phyloP scores from a whole-genome alignment of 306 rosid species.

The Luffa acutangula region DNA sequence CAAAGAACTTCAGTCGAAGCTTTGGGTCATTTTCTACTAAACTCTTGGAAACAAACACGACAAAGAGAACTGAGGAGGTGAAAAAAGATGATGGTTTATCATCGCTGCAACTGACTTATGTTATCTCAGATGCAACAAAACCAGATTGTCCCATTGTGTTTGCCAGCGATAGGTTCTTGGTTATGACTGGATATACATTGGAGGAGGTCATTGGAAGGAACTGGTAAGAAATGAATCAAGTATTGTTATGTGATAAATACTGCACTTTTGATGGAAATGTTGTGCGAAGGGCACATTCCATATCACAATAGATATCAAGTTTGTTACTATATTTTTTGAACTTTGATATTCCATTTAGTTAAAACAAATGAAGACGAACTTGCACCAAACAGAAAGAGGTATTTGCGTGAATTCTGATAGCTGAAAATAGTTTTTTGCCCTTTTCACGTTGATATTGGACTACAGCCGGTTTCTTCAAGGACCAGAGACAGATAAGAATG shows the following conservation, averaged over 20 bases:
- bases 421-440: not conserved
- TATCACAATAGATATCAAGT: not conserved
- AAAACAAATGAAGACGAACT: not conserved
- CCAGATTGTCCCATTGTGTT: conserved; percentile 86
- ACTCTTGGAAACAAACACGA: conserved; percentile 40
- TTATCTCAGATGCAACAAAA: conserved; percentile 84
- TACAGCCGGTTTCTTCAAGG: conserved; percentile 99
- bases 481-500: conserved; percentile 63
- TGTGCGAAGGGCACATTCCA: not conserved
- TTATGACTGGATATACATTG: conserved; percentile 79
- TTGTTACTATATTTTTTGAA: not conserved
- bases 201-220: conserved; percentile 84
- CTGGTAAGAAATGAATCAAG: conserved; percentile 40
- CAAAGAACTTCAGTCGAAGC: conserved; percentile 1
- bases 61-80: conserved; percentile 54
- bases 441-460: conserved; percentile 8
- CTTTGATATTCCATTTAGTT: not conserved
- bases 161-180: conserved; percentile 76
- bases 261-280: not conserved
- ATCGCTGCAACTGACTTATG: conserved; percentile 71
- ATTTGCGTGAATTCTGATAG: not conserved
- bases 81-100: conserved; percentile 58
- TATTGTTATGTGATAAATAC: not conserved
- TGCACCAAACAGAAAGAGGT: not conserved
- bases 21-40: not conserved